Evolutionary conservation across 163 green algal species (phyloP).

Genomic region (Chlorella variabilis): DNA sequence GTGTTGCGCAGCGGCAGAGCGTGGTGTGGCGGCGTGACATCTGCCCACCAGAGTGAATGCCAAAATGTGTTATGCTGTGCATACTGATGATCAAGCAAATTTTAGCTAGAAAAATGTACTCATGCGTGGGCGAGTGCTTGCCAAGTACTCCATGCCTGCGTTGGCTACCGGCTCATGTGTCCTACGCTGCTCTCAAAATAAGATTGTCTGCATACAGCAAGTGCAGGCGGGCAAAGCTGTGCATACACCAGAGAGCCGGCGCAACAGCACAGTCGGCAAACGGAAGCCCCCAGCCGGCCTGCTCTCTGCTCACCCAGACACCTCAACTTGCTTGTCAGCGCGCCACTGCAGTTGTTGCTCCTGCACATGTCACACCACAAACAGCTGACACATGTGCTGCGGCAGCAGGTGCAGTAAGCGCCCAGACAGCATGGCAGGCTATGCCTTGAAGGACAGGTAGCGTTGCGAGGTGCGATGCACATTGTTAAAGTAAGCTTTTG

Average conservation of each 20-base stretch:
- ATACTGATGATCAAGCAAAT: not conserved
- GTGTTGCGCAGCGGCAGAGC: too few species aligned
- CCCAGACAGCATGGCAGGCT: not conserved
- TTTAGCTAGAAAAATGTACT: not conserved
- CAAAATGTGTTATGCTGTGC: not conserved
- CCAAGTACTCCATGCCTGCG: too few species aligned
- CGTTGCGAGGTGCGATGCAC: conserved; percentile 16
- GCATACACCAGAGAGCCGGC: too few species aligned
- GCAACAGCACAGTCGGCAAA: too few species aligned
- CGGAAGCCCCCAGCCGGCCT: too few species aligned
- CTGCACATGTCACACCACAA: not conserved
- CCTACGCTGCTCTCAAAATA: conserved; percentile 12
- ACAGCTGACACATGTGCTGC: too few species aligned
- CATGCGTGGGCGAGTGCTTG: too few species aligned
- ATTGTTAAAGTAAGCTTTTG: conserved; percentile 26
- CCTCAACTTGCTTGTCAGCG: conserved; percentile 20
- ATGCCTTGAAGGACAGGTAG: conserved; percentile 30
- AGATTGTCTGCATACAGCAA: not conserved
- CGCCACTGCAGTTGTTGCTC: conserved; percentile 20
- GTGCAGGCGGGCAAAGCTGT: too few species aligned
- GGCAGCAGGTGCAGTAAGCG: not conserved
- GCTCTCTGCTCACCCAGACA: conserved; percentile 1
- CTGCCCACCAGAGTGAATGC: too few species aligned
- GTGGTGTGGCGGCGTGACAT: too few species aligned
- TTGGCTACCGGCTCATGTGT: conserved; percentile 15